Evolutionary conservation across 2,329 filamentous ascomycete genomes (phyloP), one percentile per base, ranked within the genome.

Genomic region (Talaromyces marneffei): DNA sequence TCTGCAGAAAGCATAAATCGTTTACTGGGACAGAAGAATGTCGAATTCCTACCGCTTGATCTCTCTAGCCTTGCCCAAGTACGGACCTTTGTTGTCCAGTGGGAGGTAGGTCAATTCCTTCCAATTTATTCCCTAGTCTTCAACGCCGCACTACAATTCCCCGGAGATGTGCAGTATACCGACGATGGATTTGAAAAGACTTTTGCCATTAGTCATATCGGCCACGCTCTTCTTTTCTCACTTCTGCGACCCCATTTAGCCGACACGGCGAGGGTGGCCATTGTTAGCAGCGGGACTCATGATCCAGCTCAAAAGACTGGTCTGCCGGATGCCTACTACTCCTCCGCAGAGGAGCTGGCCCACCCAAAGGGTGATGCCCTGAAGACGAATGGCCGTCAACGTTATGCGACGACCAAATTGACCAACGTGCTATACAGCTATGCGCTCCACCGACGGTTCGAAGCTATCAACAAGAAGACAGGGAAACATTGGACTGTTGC

Each of bases 171-270:
- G 1, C 29, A 65, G 0, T 72, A 75, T 53, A 78, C 76, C 0
- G 62, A 57, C 0, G 77, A 82, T n/a, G 79, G 79, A 3, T 66
- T 82, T 42, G 82, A 84, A 65, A 67, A 70, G 35, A 82, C 78
- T 1, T 84, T 84, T 63, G 80, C 69, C 4, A 73, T 82, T 65
- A 79, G 74, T 62, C 80, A 84, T 63, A 71, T 82, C 46, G 81
- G 81, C 2, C 79, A 83, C 63, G 77, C 79, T 1, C 70, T 83
- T 0, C 74, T 83, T 0, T 82, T 82, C 66, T 76, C 79, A 56
- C 75, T 83, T 1, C 71, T 84, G 1, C 68, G 65, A 1, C 74
- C 77, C 0, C 55, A 73, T 54, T 70, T 84, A 8, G 75, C 75
- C 2, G 39, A 69, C 0, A 68, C 75, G 3, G 77, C 78, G 0